phyloP scores from a whole-genome alignment of 192 early-diverging fungal species.

The Coemansia sp. region DNA sequence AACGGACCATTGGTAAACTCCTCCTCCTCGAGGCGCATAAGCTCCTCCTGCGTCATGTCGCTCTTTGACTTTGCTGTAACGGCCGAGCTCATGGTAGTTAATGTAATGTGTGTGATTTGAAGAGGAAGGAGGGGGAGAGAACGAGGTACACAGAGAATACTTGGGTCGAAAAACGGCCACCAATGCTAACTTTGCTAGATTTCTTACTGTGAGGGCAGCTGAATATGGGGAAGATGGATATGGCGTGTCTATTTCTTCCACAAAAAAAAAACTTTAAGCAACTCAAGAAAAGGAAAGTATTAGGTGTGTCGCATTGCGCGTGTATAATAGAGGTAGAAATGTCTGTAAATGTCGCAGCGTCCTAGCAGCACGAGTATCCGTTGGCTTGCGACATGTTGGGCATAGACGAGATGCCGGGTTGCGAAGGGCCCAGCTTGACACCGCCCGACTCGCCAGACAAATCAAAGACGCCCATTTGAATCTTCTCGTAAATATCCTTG shows the following conservation, averaged over 20 bases:
- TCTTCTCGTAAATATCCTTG: conserved; percentile 81
- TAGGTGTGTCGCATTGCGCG: neutral
- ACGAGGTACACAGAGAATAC: neutral
- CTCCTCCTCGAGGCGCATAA: conserved; percentile 85
- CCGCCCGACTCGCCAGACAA: conserved; percentile 68
- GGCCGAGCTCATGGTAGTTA: conserved; percentile 44
- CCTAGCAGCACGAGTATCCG: conserved; percentile 47
- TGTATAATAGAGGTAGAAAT: neutral
- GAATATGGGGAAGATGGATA: neutral
- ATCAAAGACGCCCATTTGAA: conserved; percentile 75
- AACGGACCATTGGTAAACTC: conserved; percentile 98
- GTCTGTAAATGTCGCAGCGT: neutral
- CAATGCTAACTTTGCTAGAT: neutral
- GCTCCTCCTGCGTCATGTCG: conserved; percentile 72
- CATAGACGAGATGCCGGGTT: conserved; percentile 64
- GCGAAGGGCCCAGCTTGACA: conserved; percentile 68
- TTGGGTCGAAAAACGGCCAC: neutral
- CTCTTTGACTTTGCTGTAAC: conserved; percentile 55
- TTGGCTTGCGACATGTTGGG: conserved; percentile 56
- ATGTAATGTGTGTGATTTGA: neutral
- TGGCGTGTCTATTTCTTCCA: neutral
- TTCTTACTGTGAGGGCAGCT: neutral
- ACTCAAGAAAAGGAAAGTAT: neutral
- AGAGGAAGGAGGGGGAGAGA: neutral
- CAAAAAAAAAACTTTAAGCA: neutral